Evolutionary conservation across 2,329 filamentous ascomycete genomes (phyloP), one percentile per base, ranked within the genome.

Genomic region (Fusarium sp.): DNA sequence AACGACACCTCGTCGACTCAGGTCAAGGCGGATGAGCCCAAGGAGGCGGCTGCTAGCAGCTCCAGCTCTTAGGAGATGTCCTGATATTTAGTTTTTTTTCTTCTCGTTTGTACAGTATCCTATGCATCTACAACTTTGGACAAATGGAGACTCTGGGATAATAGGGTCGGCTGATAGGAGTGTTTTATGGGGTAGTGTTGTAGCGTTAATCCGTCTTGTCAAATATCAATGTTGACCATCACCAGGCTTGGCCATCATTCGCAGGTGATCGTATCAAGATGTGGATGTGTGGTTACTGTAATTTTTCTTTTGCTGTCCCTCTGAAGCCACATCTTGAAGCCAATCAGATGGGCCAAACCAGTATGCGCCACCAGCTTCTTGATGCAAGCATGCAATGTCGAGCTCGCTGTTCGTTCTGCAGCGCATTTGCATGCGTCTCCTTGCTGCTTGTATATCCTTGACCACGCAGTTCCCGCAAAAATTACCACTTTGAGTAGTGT

Each of bases 1-100:
- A 80, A 79, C 66, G 77, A 71, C n/a, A 73, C 76, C 5, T 75
- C 81, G 10, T 74, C 80, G 25, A 73, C 80, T 10, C 66, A 78
- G 47, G 77, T 78, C 52, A 75, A 77, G 58, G 76, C 76, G 6
- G 78, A 77, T 7, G 80, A 71, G 61, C 71, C 77, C 16, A 78
- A 70, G 47, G 70, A 72, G 22, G 65, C 70, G 22, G 74, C 63
- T 40, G 68, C 65, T 25, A 67, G 72, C 62, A 69, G 78, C 67
- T 68, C 70, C 61, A 70, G 69, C 66, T 68, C 72, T 63, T 74
- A 64, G 63, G 63, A 31, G 10, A 64, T 35, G 14, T 27, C 20
- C 18, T 52, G 27, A 62, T 54, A 67, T 58, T 57, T 38, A 36
- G 31, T 57, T 1, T 11, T 47, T 47, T 47, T 42, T 38, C 54